These are phyloP conservation scores for Tetrapisispora fleetii DNA, from an alignment of 805 yeast genomes.

Conservation along the genomic window DNA sequence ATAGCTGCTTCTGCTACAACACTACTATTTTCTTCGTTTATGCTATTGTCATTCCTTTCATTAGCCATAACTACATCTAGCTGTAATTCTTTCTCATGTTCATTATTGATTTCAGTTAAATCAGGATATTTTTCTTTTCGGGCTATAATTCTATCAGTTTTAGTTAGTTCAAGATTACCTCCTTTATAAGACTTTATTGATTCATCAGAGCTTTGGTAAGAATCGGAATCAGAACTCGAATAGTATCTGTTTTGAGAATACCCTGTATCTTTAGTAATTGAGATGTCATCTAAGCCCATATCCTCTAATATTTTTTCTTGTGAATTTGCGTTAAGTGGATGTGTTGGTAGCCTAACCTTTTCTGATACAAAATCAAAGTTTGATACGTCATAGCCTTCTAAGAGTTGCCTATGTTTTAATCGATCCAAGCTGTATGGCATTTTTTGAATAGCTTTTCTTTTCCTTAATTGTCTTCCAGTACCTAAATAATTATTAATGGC, in stretches of 20 bases:
- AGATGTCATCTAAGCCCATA: no score
- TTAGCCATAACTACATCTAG: no score
- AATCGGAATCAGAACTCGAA: background rate
- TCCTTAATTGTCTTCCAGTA: conserved; percentile 16
- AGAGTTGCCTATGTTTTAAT: conserved; percentile 22
- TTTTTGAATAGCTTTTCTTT: conserved; percentile 28
- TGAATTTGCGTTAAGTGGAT: conserved; percentile 2
- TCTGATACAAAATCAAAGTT: conserved; percentile 19
- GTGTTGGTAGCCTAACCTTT: conserved; percentile 10
- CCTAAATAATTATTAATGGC: background rate
- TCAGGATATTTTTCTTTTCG: background rate
- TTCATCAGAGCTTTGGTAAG: background rate
- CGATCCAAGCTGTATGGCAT: conserved; percentile 29
- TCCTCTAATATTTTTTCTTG: conserved; percentile 3
- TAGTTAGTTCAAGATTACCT: background rate
- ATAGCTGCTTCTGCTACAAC: background rate
- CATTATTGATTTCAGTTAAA: background rate
- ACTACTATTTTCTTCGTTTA: no score
- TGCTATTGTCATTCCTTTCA: no score
- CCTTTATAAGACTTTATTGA: background rate
- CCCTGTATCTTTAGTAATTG: background rate
- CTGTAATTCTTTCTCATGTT: background rate
- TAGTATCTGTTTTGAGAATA: background rate
- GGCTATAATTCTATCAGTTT: background rate
- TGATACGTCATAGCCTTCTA: conserved; percentile 24